Conservation (phyloP, 345 rosid species). For the Hibiscus mutabilis region DNA sequence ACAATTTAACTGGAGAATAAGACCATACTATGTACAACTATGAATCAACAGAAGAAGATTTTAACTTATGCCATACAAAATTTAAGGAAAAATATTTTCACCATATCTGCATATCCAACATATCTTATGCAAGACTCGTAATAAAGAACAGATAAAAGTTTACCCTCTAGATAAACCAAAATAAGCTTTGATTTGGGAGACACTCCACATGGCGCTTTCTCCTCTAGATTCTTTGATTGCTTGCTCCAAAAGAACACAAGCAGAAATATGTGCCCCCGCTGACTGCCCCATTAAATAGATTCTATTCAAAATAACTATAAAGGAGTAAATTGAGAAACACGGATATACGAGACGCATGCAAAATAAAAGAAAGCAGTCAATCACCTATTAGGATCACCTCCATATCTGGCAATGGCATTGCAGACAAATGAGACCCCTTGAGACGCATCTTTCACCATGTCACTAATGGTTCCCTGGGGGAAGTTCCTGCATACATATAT, state of each 20-base stretch:
- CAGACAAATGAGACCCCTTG: slow-evolving; percentile 84
- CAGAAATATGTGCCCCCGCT: slow-evolving; percentile 96
- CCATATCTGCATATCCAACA: not conserved
- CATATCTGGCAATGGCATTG: slow-evolving; percentile 62
- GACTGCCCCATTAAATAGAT: slow-evolving; percentile 92
- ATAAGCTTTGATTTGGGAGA: slow-evolving; percentile 71
- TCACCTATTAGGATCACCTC: slow-evolving; percentile 91
- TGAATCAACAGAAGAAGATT: slow-evolving; percentile 1
- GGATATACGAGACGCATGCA: slow-evolving; percentile 1
- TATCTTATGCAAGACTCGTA: slow-evolving; percentile 6
- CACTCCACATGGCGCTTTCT: slow-evolving; percentile 48
- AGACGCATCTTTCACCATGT: slow-evolving; percentile 77
- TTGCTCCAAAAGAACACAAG: slow-evolving; percentile 86
- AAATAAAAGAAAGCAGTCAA: slow-evolving; percentile 5
- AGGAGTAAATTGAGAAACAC: slow-evolving; percentile 16
- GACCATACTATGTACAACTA: not conserved
- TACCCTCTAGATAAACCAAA: slow-evolving; percentile 72
- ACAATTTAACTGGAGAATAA: not conserved
- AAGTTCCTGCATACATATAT: slow-evolving; percentile 58
- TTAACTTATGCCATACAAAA: slow-evolving; percentile 4
- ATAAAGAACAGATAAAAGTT: slow-evolving; percentile 4
- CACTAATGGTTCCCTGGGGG: slow-evolving; percentile 91
- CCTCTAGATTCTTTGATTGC: slow-evolving; percentile 61
- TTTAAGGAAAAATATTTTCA: not conserved
- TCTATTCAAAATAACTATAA: slow-evolving; percentile 34